A percentile compares a stretch with the other conserved stretches of the same genome.
phyloP scores from a whole-genome alignment of 2,329 filamentous ascomycete species.

The Orbilia quercus region DNA sequence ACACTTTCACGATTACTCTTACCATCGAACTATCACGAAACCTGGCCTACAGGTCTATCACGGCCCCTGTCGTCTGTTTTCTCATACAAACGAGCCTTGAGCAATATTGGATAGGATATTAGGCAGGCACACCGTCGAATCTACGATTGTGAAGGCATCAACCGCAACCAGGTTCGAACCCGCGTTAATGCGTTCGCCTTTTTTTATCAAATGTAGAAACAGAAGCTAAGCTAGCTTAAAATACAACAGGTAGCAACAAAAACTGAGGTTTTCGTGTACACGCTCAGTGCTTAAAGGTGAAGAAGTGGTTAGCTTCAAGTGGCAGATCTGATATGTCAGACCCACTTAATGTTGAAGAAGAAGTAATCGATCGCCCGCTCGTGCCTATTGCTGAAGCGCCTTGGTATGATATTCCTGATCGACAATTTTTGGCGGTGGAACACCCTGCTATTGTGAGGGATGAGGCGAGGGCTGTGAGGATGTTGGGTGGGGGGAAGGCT shows the following conservation, averaged over 20 bases:
- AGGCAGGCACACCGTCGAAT: too few relatives aligned
- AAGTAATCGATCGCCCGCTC: conserved; percentile 17
- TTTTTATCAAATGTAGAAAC: too few relatives aligned
- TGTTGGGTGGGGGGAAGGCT: conserved; percentile 40
- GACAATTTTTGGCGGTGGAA: conserved; percentile 37
- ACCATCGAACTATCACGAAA: too few relatives aligned
- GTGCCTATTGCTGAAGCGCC: conserved; percentile 28
- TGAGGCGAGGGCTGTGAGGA: conserved; percentile 39
- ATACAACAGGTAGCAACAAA: conserved; percentile 33
- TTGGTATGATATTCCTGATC: conserved; percentile 45
- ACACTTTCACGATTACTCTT: too few relatives aligned
- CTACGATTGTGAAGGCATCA: background rate
- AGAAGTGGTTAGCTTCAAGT: background rate
- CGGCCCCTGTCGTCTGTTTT: too few relatives aligned
- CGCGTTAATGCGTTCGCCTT: conserved; percentile 10
- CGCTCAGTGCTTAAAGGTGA: background rate
- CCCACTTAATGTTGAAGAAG: background rate
- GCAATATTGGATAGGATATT: too few relatives aligned
- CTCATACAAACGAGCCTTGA: too few relatives aligned
- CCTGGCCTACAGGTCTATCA: too few relatives aligned
- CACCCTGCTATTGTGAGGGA: conserved; percentile 40
- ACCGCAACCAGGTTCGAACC: conserved; percentile 19
- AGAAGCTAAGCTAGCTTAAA: conserved; percentile 4
- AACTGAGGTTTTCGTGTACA: background rate
- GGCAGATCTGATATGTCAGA: conserved; percentile 14